Evolutionary conservation across 2,329 filamentous ascomycete genomes (phyloP).

Genomic region (Coleophoma cylindrospora): DNA sequence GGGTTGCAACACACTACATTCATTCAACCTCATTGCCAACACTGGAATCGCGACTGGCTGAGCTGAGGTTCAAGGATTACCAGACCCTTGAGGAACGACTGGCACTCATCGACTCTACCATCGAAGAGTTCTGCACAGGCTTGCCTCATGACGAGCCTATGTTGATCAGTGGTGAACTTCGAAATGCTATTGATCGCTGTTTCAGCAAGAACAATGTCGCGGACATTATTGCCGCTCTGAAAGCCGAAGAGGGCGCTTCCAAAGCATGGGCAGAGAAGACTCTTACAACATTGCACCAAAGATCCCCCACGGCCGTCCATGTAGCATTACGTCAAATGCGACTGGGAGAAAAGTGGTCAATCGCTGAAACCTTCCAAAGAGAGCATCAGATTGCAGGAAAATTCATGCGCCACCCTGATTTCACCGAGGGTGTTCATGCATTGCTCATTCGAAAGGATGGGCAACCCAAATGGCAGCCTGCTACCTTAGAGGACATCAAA

Average conservation of each 20-base stretch:
- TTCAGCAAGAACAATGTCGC: conserved; percentile 64
- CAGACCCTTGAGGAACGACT: conserved; percentile 58
- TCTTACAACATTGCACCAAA: conserved; percentile 65
- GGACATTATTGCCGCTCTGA: conserved; percentile 60
- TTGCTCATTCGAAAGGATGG: conserved; percentile 65
- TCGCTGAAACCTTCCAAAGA: conserved; percentile 76
- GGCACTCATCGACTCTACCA: conserved; percentile 73
- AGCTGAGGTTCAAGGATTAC: conserved; percentile 83
- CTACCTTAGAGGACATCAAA: conserved; percentile 63
- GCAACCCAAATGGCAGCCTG: conserved; percentile 64
- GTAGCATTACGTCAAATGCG: conserved; percentile 83
- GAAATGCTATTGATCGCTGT: conserved; percentile 79
- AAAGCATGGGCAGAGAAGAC: conserved; percentile 76
- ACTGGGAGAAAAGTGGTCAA: conserved; percentile 69
- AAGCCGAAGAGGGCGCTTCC: conserved; percentile 34
- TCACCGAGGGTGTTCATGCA: conserved; percentile 84
- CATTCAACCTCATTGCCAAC: conserved; percentile 81
- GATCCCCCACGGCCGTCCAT: conserved; percentile 82
- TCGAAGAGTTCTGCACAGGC: conserved; percentile 87
- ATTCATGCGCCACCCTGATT: conserved; percentile 92
- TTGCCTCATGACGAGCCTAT: conserved; percentile 72
- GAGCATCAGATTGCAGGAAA: conserved; percentile 79
- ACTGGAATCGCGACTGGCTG: conserved; percentile 79
- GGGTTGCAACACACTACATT: conserved; percentile 92
- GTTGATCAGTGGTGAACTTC: conserved; percentile 61